Percentiles rank a stretch among this genome's conserved stretches.
Conservation (phyloP, 2,329 filamentous ascomycete genomes). For the Colletotrichum musicola region DNA sequence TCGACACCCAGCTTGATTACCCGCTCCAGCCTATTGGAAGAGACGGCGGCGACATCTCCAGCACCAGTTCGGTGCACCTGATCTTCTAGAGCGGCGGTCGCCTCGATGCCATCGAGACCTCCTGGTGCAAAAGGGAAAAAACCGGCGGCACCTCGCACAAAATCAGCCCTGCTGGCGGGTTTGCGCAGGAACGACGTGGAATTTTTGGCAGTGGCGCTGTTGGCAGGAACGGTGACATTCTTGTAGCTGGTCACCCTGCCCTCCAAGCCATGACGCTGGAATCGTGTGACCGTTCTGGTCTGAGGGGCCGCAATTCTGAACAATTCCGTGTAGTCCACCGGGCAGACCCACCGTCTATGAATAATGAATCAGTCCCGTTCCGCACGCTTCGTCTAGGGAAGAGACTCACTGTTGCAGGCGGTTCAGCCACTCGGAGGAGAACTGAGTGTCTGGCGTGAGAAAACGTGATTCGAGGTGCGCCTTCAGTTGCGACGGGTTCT, state of each 20-base stretch:
- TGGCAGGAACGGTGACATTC: slow-evolving; percentile 91
- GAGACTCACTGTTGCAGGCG: slow-evolving; percentile 78
- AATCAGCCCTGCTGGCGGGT: slow-evolving; percentile 87
- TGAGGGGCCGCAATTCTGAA: slow-evolving; percentile 92
- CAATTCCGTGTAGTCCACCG: slow-evolving; percentile 83
- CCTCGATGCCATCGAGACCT: slow-evolving; percentile 87
- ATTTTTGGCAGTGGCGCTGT: slow-evolving; percentile 92
- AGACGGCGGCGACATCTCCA: slow-evolving; percentile 56
- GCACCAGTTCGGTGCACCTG: slow-evolving; percentile 67
- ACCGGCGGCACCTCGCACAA: slow-evolving; percentile 91
- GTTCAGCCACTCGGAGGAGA: slow-evolving; percentile 90
- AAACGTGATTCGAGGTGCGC: slow-evolving; percentile 80
- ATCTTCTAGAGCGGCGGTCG: slow-evolving; percentile 85
- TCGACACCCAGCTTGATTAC: slow-evolving; percentile 86
- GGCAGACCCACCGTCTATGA: slow-evolving; percentile 77
- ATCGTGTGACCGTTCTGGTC: slow-evolving; percentile 93
- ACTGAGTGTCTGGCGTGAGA: slow-evolving; percentile 81
- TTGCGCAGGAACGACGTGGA: slow-evolving; percentile 91
- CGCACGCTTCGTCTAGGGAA: background rate
- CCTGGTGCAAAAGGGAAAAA: slow-evolving; percentile 96
- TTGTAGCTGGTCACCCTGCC: slow-evolving; percentile 93
- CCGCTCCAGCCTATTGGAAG: slow-evolving; percentile 75
- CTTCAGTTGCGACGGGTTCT: slow-evolving; percentile 74
- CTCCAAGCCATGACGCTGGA: slow-evolving; percentile 90
- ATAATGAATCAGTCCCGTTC: slow-evolving; percentile 1